Evolutionary conservation across 345 rosid species (phyloP), one percentile per base, ranked within the genome.

Genomic region (Anastatica hierochuntica): DNA sequence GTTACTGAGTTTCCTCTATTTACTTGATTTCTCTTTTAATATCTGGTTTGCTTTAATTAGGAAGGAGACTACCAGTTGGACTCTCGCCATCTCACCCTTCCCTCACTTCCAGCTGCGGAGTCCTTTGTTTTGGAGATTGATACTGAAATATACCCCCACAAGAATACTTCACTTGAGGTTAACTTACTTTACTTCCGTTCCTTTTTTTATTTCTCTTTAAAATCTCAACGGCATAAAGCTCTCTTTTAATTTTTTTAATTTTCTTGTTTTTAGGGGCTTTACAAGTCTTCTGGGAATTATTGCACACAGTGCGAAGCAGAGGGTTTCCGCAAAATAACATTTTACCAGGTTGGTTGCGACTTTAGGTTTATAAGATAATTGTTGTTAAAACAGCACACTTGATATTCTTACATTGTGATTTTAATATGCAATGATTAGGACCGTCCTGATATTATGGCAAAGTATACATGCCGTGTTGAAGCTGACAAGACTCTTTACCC

Each of bases 251-350:
- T 7, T 41, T 16, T 31, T 59, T 12, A 14, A 1, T 4, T 18
- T 26, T 58, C 17, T 55, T 62, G 35, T 44, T 46, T n/a, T 15
- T 49, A 88, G 99, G 99, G 95, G 46, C 97, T 94, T 59, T 94
- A 88, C 84, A 81, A 82, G 74, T 79, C 99, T 33, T 85, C 97
- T 53, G 86, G 87, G 58, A 85, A 78, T 68, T 94, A 85, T 73
- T 88, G 99, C 74, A 88, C 99, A 8, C 99, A 92, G 60, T 88
- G 99, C 53, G 97, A 92, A 81, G 97, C 99, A 23, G 99, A 94
- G 76, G 97, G 95, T 56, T 94, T 94, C 69, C 79, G 90, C 14
- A 88, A 85, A 63, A 88, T 94, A 49, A 94, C 97, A 41, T 94
- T 71, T 70, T 94, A 83, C 71, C 97, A 94, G 90, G 98, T 88